phyloP scores from a whole-genome alignment of 2,329 filamentous ascomycete species.

The Aspergillus hiratsukae region DNA sequence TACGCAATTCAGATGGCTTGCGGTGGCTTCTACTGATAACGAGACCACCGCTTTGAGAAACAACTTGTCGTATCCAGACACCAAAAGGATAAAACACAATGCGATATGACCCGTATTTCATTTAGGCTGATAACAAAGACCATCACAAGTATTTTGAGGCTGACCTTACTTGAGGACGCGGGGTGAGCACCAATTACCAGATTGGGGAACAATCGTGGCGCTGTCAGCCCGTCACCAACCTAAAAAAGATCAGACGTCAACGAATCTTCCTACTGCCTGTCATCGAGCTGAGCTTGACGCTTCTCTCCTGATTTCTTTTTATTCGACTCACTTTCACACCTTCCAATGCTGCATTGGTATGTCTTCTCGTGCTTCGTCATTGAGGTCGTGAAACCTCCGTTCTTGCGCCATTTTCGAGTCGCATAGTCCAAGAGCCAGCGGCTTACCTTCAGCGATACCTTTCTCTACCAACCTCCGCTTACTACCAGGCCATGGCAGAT shows the following conservation, averaged over 20 bases:
- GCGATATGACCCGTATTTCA: background rate
- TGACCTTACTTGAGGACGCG: background rate
- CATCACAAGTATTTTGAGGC: background rate
- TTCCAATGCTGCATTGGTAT: background rate
- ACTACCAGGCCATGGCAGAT: conserved; percentile 33
- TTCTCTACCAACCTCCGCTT: conserved; percentile 1
- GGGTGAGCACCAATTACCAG: background rate
- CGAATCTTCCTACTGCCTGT: background rate
- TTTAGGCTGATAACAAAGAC: background rate
- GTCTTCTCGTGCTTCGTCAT: conserved; percentile 1
- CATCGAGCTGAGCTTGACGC: background rate
- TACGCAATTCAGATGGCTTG: background rate
- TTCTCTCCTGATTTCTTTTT: background rate
- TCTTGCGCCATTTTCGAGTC: background rate
- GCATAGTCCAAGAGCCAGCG: background rate
- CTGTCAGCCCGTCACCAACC: background rate
- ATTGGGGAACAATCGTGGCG: background rate
- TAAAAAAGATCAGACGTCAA: background rate
- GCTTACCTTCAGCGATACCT: background rate
- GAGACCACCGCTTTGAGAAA: background rate
- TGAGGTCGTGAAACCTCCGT: conserved; percentile 10
- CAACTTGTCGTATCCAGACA: background rate
- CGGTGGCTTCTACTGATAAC: background rate
- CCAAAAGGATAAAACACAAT: background rate
- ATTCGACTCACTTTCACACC: background rate